phyloP scores from a whole-genome alignment of 2,329 filamentous ascomycete species.

The Monilinia aucupariae region DNA sequence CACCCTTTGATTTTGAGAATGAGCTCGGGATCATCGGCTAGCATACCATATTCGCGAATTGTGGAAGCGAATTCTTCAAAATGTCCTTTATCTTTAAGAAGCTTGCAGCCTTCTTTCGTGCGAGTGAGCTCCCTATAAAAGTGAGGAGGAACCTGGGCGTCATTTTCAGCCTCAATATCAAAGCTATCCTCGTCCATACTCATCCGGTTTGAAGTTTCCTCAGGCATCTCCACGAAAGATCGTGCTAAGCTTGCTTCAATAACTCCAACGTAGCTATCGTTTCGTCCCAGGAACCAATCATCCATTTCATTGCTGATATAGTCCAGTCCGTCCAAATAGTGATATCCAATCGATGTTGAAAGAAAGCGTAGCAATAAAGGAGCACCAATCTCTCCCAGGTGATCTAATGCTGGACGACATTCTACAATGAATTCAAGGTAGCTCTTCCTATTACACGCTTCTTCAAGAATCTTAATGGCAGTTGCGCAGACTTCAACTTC shows the following conservation, averaged over 20 bases:
- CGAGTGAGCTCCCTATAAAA: slow-evolving; percentile 95
- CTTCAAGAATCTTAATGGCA: slow-evolving; percentile 93
- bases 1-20: slow-evolving; percentile 94
- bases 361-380: slow-evolving; percentile 87
- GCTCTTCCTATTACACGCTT: slow-evolving; percentile 87
- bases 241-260: slow-evolving; percentile 94
- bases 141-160: slow-evolving; percentile 72
- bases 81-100: slow-evolving; percentile 88
- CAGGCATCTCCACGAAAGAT: slow-evolving; percentile 56
- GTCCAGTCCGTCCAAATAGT: slow-evolving; percentile 92
- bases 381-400: slow-evolving; percentile 93
- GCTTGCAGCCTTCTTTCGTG: slow-evolving; percentile 83
- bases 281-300: slow-evolving; percentile 96
- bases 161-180: slow-evolving; percentile 42
- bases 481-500: slow-evolving; percentile 95
- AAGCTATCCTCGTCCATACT: slow-evolving; percentile 39
- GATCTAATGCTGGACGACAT: slow-evolving; percentile 88
- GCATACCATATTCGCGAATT: slow-evolving; percentile 80
- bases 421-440: slow-evolving; percentile 95
- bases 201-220: slow-evolving; percentile 35
- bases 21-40: slow-evolving; percentile 76
- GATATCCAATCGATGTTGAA: slow-evolving; percentile 93
- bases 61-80: slow-evolving; percentile 90
- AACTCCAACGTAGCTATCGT: slow-evolving; percentile 89
- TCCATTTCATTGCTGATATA: slow-evolving; percentile 99